These are phyloP conservation scores for Sugiyamaella valdiviana DNA, from an alignment of 805 yeast genomes.

Conservation along the genomic window DNA sequence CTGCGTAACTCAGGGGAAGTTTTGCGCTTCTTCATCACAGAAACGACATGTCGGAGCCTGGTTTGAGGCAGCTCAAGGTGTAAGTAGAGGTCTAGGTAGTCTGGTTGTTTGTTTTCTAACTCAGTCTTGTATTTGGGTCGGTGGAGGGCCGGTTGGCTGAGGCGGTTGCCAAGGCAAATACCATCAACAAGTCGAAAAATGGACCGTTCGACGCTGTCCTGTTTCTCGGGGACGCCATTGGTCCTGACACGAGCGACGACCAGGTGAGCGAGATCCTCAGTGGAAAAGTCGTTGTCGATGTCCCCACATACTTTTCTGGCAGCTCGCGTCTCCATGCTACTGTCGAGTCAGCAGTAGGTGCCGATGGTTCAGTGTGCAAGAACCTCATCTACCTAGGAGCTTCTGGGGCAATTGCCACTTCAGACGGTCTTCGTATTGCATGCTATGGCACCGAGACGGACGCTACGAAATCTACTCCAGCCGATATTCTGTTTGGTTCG, in stretches of 20 bases:
- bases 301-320: slow-evolving; percentile 11
- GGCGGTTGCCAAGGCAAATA: slow-evolving; percentile 11
- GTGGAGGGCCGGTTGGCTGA: slow-evolving; percentile 1
- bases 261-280: slow-evolving; percentile 15
- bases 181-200: slow-evolving; percentile 11
- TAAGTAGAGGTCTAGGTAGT: not conserved
- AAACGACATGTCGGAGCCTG: not conserved
- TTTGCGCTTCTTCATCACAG: not conserved
- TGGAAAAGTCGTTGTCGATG: slow-evolving; percentile 1
- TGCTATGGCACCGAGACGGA: not conserved
- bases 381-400: slow-evolving; percentile 3
- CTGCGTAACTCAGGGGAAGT: not conserved
- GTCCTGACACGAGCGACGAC: not conserved
- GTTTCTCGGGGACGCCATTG: slow-evolving; percentile 12
- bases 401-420: slow-evolving; percentile 2
- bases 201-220: slow-evolving; percentile 19
- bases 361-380: not conserved
- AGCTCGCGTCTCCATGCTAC: not conserved
- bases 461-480: slow-evolving; percentile 11
- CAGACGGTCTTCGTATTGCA: slow-evolving; percentile 8
- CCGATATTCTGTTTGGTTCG: slow-evolving; percentile 53
- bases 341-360: not conserved
- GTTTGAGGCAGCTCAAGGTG: slow-evolving; percentile 1
- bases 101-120: not conserved
- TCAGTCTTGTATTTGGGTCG: slow-evolving; percentile 25